Evolutionary conservation across 495 filamentous ascomycete species (phyloP).

Genomic region (Penicillium ochrochloron): DNA sequence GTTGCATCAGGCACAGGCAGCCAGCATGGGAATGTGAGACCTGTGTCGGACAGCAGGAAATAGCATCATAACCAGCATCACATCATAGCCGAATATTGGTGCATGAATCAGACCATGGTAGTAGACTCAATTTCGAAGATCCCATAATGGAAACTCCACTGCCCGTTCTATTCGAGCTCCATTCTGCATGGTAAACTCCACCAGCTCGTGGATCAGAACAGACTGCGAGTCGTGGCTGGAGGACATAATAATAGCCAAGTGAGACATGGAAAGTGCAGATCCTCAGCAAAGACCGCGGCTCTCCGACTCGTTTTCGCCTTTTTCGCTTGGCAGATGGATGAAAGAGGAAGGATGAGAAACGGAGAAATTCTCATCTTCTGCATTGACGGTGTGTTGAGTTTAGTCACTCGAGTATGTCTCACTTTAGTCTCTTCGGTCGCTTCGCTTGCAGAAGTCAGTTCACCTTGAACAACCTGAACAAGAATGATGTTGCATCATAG

Average conservation of each 20-base stretch:
- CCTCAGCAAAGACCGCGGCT: not conserved
- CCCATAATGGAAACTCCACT: not conserved
- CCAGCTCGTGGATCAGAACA: not conserved
- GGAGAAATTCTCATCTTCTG: not conserved
- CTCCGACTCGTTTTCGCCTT: not conserved
- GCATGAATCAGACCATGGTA: not conserved
- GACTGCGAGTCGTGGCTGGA: not conserved
- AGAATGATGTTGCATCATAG: not conserved
- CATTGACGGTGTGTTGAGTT: not conserved
- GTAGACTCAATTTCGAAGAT: not conserved
- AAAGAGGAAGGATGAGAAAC: not conserved
- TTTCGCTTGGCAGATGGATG: not conserved
- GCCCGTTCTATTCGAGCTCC: not conserved
- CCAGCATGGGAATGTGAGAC: not conserved
- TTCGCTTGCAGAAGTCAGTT: not conserved
- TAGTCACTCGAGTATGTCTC: too few species aligned
- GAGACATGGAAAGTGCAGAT: slow-evolving; percentile 4
- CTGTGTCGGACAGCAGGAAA: not conserved
- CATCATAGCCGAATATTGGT: not conserved
- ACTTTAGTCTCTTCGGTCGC: not conserved
- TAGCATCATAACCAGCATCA: not conserved
- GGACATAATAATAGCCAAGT: not conserved
- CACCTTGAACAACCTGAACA: not conserved
- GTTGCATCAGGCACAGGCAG: not conserved
- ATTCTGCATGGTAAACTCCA: not conserved